Evolutionary conservation across 495 filamentous ascomycete genomes (phyloP), one percentile per base, ranked within the genome.

Genomic region (Tirmania nivea): DNA sequence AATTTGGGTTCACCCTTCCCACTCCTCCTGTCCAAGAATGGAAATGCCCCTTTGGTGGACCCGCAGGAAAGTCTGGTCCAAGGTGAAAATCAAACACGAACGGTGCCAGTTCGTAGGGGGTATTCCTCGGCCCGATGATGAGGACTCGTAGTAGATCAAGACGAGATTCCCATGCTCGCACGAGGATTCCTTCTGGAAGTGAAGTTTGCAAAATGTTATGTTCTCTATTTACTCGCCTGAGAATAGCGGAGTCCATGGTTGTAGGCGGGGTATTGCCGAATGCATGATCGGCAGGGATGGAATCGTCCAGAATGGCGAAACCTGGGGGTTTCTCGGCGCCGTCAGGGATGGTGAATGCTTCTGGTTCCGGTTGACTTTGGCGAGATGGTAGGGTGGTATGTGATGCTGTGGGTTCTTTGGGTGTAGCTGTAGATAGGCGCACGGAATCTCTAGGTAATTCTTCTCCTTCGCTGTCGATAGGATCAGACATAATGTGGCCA

Each of bases 71-170:
- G 7, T 59, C 53, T 1, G 60, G 37, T 7, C 59, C 57, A 48
- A 79, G 69, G 51, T 73, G 63, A 34, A 79, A 63, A 63, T 80
- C 77, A 54, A 80, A 69, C 19, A 80, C 56, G 59, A 78, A 79
- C 7, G 78, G 78, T 1, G 74, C 75, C 57, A 73, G 67, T 56
- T 76, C 78, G 56, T 80, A 80, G 9, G 77, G 77, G 2, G 77
- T 80, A 49, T 75, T 74, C 12, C 65, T 57, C 3, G 77, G 75
- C 3, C 77, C 78, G 51, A 80, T 61, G 34, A 80, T 76, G 10
- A 80, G 59, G 14, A 77, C 70, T 16, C 77, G 73, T 12, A 79
- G 51, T 16, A 79, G 67, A 57, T 80, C 76, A 20, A 79, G 68
- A 35, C 74, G 65, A 6, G 68, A 68, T 54, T 78, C 76, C 75